A percentile compares a stretch with the other conserved stretches of the same genome.
Evolutionary conservation across 805 yeast genomes (phyloP).

Genomic region (Candida glaebosa): DNA sequence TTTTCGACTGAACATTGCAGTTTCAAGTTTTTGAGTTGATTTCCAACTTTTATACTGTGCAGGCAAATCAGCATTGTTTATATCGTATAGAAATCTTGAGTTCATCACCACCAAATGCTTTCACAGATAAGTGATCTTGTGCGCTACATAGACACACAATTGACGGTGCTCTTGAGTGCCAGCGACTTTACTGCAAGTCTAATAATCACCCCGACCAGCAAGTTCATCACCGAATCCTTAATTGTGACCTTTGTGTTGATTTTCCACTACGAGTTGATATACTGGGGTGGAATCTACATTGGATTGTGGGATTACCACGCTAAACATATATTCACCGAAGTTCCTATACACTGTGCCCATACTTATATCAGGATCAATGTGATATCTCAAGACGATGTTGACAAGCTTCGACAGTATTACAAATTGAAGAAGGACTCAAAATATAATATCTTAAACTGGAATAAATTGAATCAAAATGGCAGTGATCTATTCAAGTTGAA

Average conservation of each 20-base stretch:
- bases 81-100: neutral
- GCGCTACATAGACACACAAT: slow-evolving; percentile 7
- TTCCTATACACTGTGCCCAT: slow-evolving; percentile 79
- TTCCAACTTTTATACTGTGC: no score
- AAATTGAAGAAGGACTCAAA: slow-evolving; percentile 21
- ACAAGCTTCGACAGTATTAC: slow-evolving; percentile 26
- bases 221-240: slow-evolving; percentile 26
- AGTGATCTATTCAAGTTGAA: slow-evolving; percentile 16
- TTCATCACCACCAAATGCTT: neutral
- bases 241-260: slow-evolving; percentile 20
- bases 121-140: slow-evolving; percentile 1
- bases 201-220: slow-evolving; percentile 22
- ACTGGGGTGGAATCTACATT: slow-evolving; percentile 41
- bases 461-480: slow-evolving; percentile 14
- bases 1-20: no score
- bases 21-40: no score
- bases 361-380: slow-evolving; percentile 54
- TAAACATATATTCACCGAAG: slow-evolving; percentile 62
- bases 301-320: slow-evolving; percentile 49
- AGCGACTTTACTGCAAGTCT: slow-evolving; percentile 21
- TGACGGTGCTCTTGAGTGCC: slow-evolving; percentile 7
- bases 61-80: neutral
- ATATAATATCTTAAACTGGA: slow-evolving; percentile 23
- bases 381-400: slow-evolving; percentile 13
- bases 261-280: slow-evolving; percentile 37